phyloP scores from a whole-genome alignment of 495 filamentous ascomycete species.

The Parathielavia hyrcaniae region DNA sequence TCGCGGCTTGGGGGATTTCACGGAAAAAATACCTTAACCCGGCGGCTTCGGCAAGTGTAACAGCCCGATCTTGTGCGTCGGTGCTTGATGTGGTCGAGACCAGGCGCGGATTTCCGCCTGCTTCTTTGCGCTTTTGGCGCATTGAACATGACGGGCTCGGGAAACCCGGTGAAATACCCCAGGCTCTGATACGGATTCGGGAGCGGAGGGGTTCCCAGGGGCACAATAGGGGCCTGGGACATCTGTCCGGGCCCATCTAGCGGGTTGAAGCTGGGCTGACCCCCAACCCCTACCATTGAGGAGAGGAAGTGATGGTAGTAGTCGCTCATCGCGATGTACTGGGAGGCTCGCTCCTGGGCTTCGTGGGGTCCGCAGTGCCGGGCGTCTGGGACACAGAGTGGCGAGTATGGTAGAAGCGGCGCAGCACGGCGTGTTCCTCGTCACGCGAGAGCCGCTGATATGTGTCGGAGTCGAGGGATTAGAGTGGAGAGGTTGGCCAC shows the following conservation, averaged over 20 bases:
- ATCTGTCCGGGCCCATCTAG: conserved; percentile 35
- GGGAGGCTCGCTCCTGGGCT: background rate
- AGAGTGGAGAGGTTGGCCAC: background rate
- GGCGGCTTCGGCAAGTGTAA: conserved; percentile 81
- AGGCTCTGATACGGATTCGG: conserved; percentile 39
- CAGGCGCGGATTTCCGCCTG: conserved; percentile 52
- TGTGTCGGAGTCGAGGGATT: background rate
- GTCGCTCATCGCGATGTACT: conserved; percentile 38
- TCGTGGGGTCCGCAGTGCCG: background rate
- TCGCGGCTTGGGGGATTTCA: background rate
- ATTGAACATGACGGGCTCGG: conserved; percentile 45
- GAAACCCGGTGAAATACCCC: conserved; percentile 43
- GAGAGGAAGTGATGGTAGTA: conserved; percentile 45
- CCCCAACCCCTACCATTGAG: conserved; percentile 41
- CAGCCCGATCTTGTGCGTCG: conserved; percentile 90
- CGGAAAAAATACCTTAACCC: conserved; percentile 71
- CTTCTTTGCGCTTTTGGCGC: conserved; percentile 49
- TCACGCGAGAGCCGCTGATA: background rate
- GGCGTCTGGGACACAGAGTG: background rate
- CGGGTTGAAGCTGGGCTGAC: conserved; percentile 31
- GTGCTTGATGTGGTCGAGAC: conserved; percentile 80
- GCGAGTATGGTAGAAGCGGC: background rate
- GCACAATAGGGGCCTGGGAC: conserved; percentile 30
- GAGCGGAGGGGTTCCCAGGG: conserved; percentile 31
- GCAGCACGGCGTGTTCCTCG: background rate